Conservation (phyloP, 2,329 filamentous ascomycete species). For the Calonectria hawksworthii region DNA sequence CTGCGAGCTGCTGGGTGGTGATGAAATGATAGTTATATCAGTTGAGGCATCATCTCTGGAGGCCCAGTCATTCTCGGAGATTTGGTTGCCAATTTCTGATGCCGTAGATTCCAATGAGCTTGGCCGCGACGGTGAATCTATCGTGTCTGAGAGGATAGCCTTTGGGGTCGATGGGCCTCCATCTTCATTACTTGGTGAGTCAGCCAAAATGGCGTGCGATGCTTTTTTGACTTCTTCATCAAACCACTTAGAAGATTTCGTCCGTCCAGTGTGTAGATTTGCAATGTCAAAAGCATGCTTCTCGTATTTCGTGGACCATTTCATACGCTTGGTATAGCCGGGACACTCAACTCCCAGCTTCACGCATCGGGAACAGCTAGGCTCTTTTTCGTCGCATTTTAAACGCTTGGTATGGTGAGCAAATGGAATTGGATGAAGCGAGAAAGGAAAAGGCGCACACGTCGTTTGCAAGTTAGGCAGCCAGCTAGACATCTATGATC, state of each 20-base stretch:
- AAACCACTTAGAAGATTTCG: neutral
- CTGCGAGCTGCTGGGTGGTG: neutral
- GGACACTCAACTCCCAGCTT: constrained; percentile 32
- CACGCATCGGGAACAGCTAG: constrained; percentile 30
- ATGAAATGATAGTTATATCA: neutral
- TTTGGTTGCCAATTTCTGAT: neutral
- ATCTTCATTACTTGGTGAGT: neutral
- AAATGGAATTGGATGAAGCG: neutral
- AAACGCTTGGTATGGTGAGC: constrained; percentile 23
- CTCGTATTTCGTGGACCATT: constrained; percentile 41
- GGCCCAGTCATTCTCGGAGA: neutral
- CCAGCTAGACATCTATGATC: constrained; percentile 1
- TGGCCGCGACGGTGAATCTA: neutral
- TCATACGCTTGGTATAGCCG: constrained; percentile 32
- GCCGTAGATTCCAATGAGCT: neutral
- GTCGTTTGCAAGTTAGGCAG: constrained; percentile 30
- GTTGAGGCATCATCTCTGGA: neutral
- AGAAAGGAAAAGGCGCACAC: constrained; percentile 8
- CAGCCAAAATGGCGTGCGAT: neutral
- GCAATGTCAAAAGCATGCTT: neutral
- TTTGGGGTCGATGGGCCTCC: neutral
- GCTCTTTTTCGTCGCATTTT: constrained; percentile 38
- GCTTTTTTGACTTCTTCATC: neutral
- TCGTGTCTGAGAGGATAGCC: neutral
- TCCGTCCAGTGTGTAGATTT: rapidly evolving